Evolutionary conservation across 164 flowering plant genomes (phyloP).

Genomic region (Platanus orientalis): DNA sequence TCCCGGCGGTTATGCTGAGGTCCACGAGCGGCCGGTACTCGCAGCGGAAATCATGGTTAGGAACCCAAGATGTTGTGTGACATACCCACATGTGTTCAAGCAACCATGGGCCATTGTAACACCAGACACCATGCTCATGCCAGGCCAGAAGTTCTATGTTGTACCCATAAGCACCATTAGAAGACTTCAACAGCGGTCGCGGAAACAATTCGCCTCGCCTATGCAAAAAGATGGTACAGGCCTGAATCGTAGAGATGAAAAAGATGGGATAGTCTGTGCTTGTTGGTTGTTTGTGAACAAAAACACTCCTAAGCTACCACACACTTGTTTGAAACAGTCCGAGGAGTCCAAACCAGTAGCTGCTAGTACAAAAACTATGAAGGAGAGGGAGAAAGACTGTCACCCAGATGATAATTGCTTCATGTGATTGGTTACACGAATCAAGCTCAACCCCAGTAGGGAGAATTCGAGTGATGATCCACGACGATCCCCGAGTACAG

Average conservation of each 20-base stretch:
- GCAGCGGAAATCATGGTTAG: conserved; percentile 47
- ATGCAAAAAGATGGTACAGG: not conserved
- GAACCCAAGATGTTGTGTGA: conserved; percentile 55
- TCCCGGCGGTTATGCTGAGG: too few relatives aligned
- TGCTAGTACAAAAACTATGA: too few relatives aligned
- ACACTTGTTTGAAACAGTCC: too few relatives aligned
- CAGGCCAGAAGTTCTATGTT: conserved; percentile 50
- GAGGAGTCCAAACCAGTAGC: too few relatives aligned
- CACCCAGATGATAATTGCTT: too few relatives aligned
- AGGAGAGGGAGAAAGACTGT: too few relatives aligned
- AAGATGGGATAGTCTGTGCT: not conserved
- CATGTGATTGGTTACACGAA: conserved; percentile 17
- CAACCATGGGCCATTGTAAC: conserved; percentile 47
- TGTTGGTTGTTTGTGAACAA: conserved; percentile 25
- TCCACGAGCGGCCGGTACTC: conserved; percentile 49
- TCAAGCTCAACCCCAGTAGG: too few relatives aligned
- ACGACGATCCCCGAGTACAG: too few relatives aligned
- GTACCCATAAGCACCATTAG: conserved; percentile 51
- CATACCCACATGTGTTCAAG: conserved; percentile 52
- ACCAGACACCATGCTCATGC: conserved; percentile 42
- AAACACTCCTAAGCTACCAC: conserved; percentile 2
- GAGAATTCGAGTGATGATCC: too few relatives aligned
- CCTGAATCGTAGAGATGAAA: conserved; percentile 1
- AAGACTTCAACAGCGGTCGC: conserved; percentile 34
- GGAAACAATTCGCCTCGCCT: conserved; percentile 16